Evolutionary conservation across 2,329 filamentous ascomycete genomes (phyloP).

Genomic region (Sarocladium kiliense): DNA sequence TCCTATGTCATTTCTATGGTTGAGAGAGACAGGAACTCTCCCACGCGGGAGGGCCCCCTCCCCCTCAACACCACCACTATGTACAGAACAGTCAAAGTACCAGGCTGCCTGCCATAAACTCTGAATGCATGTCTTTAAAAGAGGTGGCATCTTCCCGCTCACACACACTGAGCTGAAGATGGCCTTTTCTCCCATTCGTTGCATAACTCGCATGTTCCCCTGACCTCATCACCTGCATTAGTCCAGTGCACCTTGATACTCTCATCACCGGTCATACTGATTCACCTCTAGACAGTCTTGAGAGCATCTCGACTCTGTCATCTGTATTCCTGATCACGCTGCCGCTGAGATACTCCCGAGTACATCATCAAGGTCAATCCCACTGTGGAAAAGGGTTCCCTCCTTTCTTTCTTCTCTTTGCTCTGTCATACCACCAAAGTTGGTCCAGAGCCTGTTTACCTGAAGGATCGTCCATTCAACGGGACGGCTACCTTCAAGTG

Average conservation of each 20-base stretch:
- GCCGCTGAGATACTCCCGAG: neutral
- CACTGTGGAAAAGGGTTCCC: neutral
- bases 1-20: neutral
- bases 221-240: slow-evolving; percentile 13
- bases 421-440: slow-evolving; percentile 1
- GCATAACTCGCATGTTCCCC: neutral
- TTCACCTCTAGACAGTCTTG: neutral
- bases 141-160: slow-evolving; percentile 4
- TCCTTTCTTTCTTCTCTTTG: neutral
- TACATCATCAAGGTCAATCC: neutral
- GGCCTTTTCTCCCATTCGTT: neutral
- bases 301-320: neutral
- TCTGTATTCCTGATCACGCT: neutral
- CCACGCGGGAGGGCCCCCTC: neutral
- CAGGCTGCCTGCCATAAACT: neutral
- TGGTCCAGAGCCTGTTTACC: slow-evolving; percentile 8
- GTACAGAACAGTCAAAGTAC: neutral
- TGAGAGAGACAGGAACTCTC: neutral
- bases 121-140: slow-evolving; percentile 6
- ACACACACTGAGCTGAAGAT: neutral
- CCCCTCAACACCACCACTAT: neutral
- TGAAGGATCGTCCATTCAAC: neutral
- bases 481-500: slow-evolving; percentile 7
- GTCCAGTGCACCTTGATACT: neutral
- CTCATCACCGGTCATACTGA: neutral